A percentile compares a stretch with the other conserved stretches of the same genome.
Conservation (phyloP, 805 yeast species). For the Wickerhamiella siamensis region DNA sequence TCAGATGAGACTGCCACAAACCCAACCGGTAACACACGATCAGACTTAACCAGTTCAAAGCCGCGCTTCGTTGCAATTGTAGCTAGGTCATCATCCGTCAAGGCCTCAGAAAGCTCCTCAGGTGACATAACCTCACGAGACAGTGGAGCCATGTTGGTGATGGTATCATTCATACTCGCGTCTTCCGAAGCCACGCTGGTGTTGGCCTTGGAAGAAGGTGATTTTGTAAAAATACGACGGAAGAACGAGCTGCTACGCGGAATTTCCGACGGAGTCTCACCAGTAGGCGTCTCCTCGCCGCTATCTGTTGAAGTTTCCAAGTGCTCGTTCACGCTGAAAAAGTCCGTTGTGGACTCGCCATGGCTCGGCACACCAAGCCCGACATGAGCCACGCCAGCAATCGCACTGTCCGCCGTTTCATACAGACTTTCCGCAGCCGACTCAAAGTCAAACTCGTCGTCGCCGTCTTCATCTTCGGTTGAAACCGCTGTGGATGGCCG, state of each 20-base stretch:
- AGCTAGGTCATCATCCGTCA: background rate
- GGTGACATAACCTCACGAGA: slow-evolving; percentile 18
- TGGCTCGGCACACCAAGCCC: background rate
- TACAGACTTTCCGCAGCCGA: background rate
- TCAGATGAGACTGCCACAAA: slow-evolving; percentile 5
- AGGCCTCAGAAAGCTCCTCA: slow-evolving; percentile 14
- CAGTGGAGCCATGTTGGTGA: slow-evolving; percentile 8
- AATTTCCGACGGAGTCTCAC: slow-evolving; percentile 9
- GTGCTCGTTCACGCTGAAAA: background rate
- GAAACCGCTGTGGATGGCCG: background rate
- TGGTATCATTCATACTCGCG: slow-evolving; percentile 2
- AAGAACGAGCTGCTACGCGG: slow-evolving; percentile 6
- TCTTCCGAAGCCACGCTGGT: slow-evolving; percentile 2
- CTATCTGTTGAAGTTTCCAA: slow-evolving; percentile 1
- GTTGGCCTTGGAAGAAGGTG: background rate
- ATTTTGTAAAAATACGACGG: background rate
- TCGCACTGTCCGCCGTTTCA: slow-evolving; percentile 5
- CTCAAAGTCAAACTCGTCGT: background rate
- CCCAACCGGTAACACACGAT: slow-evolving; percentile 4
- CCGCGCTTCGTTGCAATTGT: background rate
- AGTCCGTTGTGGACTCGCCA: slow-evolving; percentile 1
- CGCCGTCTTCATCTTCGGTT: background rate
- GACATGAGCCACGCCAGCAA: background rate
- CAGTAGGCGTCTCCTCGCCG: slow-evolving; percentile 3
- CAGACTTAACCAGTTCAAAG: background rate